phyloP scores from a whole-genome alignment of 495 filamentous ascomycete genomes.

The Aspergillus steynii region DNA sequence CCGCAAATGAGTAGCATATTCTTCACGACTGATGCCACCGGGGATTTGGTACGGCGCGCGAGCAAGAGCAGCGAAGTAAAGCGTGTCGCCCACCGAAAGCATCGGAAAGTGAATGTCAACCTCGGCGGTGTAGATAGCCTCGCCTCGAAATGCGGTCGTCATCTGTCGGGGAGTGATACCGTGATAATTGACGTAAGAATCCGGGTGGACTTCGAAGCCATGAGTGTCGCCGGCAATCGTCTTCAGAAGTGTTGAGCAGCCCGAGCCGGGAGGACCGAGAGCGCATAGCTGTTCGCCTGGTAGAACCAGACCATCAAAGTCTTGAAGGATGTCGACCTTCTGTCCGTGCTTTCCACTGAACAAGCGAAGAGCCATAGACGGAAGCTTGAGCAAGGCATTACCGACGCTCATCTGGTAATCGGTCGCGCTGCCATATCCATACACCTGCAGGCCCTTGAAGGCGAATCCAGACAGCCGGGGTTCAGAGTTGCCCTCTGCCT shows the following conservation, averaged over 20 bases:
- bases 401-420: slow-evolving; percentile 77
- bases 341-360: slow-evolving; percentile 41
- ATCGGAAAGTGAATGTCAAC: slow-evolving; percentile 66
- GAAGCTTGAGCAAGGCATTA: slow-evolving; percentile 60
- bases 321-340: slow-evolving; percentile 64
- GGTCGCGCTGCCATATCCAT: slow-evolving; percentile 70
- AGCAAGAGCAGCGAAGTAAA: slow-evolving; percentile 59
- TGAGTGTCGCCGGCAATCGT: slow-evolving; percentile 66
- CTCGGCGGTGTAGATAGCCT: slow-evolving; percentile 63
- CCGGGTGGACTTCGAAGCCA: slow-evolving; percentile 59
- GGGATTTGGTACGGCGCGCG: slow-evolving; percentile 44
- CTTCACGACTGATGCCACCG: slow-evolving; percentile 42
- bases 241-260: slow-evolving; percentile 71
- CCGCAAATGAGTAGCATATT: slow-evolving; percentile 45
- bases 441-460: slow-evolving; percentile 55
- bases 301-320: slow-evolving; percentile 67
- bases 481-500: slow-evolving; percentile 1
- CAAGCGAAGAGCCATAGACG: slow-evolving; percentile 37
- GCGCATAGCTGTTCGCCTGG: slow-evolving; percentile 81
- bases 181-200: slow-evolving; percentile 67
- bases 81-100: slow-evolving; percentile 61
- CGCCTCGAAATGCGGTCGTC: slow-evolving; percentile 64
- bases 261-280: slow-evolving; percentile 68
- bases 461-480: slow-evolving; percentile 28
- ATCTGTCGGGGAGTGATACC: slow-evolving; percentile 68